Evolutionary conservation across 345 rosid genomes (phyloP).

Genomic region (Capsella bursapastoris): DNA sequence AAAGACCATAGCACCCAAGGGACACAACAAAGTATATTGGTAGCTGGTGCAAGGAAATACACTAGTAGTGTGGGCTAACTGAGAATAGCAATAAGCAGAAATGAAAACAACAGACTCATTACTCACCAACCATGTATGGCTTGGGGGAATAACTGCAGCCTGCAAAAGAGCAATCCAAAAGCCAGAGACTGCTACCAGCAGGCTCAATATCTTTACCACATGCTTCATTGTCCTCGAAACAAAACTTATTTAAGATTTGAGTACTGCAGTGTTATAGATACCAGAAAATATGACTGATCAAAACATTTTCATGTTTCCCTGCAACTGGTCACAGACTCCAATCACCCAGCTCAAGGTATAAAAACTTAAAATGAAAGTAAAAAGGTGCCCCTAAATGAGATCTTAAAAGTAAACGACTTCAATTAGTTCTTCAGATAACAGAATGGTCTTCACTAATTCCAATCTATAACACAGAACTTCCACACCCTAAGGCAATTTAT

Average conservation of each 20-base stretch:
- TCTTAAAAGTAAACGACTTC: neutral
- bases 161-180: constrained; percentile 61
- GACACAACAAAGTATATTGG: constrained; percentile 69
- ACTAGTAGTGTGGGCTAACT: neutral
- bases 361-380: neutral
- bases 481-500: neutral
- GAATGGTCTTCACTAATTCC: neutral
- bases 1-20: constrained; percentile 71
- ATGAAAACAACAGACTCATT: neutral
- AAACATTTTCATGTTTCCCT: too few relatives aligned
- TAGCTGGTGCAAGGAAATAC: constrained; percentile 42
- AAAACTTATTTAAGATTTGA: neutral
- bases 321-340: neutral
- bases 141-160: constrained; percentile 53
- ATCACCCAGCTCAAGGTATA: neutral
- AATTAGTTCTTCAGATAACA: neutral
- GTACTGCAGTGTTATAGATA: neutral
- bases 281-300: neutral
- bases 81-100: neutral
- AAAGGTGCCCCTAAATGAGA: neutral
- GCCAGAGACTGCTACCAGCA: constrained; percentile 52
- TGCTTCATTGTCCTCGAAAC: constrained; percentile 51
- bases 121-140: constrained; percentile 60
- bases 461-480: neutral
- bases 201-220: constrained; percentile 54